Conservation (phyloP, 768 basidiomycete species). For the Boletellus sp. region DNA sequence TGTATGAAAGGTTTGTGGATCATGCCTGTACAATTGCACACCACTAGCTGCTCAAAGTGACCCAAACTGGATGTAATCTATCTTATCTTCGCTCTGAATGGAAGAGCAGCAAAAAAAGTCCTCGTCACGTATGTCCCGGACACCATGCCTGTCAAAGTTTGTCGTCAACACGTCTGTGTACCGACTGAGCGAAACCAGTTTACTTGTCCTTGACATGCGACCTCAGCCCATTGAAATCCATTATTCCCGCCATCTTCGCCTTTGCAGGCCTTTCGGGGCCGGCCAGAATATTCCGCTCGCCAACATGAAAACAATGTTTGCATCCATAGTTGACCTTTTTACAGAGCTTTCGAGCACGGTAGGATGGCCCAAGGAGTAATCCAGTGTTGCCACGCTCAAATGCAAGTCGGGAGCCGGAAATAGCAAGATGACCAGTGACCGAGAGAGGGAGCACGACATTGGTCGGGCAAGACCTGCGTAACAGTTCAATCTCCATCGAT, state of each 20-base stretch:
- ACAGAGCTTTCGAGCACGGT: constrained; percentile 28
- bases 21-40: not conserved
- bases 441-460: not conserved
- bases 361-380: constrained; percentile 16
- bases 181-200: constrained; percentile 16
- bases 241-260: constrained; percentile 22
- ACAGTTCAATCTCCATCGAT: constrained; percentile 40
- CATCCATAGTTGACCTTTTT: constrained; percentile 46
- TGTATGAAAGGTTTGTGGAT: not conserved
- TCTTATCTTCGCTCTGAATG: not conserved
- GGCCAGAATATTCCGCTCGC: not conserved
- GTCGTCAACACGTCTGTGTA: constrained; percentile 1
- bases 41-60: not conserved
- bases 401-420: not conserved
- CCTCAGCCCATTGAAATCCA: constrained; percentile 53
- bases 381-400: constrained; percentile 26
- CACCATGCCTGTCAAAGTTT: constrained; percentile 42
- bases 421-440: not conserved
- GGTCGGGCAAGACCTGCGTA: not conserved
- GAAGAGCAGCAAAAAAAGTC: constrained; percentile 40
- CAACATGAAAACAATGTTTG: constrained; percentile 42
- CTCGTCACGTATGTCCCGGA: constrained; percentile 48
- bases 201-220: constrained; percentile 65
- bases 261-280: not conserved
- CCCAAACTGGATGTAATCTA: not conserved